phyloP scores from a whole-genome alignment of 1,284 basidiomycete species.

The Ustilago trichophora region DNA sequence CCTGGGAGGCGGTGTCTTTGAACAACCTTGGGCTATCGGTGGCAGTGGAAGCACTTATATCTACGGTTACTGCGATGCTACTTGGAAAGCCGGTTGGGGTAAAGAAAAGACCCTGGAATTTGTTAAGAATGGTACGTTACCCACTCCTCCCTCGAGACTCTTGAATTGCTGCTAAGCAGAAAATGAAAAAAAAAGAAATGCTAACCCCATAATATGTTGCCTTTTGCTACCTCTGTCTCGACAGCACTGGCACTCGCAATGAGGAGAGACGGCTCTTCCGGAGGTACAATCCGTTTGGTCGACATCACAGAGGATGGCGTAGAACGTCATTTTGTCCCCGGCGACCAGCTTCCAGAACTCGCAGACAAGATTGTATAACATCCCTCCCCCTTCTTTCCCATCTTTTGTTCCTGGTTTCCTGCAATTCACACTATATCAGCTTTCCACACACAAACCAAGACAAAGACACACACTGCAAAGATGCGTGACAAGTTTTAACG shows the following conservation, averaged over 20 bases:
- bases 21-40: conserved; percentile 64
- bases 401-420: background rate
- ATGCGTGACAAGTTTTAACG: too few species aligned
- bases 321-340: conserved; percentile 91
- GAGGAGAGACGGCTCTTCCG: conserved; percentile 96
- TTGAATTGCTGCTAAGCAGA: too few species aligned
- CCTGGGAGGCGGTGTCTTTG: conserved; percentile 61
- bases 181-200: too few species aligned
- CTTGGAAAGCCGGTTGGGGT: conserved; percentile 93
- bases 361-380: conserved; percentile 55
- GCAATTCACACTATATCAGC: too few species aligned
- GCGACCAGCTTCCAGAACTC: conserved; percentile 68
- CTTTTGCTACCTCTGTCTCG: background rate
- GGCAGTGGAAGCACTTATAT: conserved; percentile 93
- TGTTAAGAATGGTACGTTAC: conserved; percentile 79
- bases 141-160: background rate
- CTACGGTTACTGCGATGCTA: conserved; percentile 98
- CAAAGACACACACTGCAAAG: too few species aligned
- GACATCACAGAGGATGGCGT: conserved; percentile 92
- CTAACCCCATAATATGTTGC: too few species aligned
- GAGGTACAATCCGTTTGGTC: conserved; percentile 95
- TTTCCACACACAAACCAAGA: too few species aligned
- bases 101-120: conserved; percentile 90
- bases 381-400: background rate
- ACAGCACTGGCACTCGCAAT: conserved; percentile 89